A percentile compares a stretch with the other conserved stretches of the same genome.
Conservation (phyloP, 352 stramenopile species). For the Phytophthora lateralis region DNA sequence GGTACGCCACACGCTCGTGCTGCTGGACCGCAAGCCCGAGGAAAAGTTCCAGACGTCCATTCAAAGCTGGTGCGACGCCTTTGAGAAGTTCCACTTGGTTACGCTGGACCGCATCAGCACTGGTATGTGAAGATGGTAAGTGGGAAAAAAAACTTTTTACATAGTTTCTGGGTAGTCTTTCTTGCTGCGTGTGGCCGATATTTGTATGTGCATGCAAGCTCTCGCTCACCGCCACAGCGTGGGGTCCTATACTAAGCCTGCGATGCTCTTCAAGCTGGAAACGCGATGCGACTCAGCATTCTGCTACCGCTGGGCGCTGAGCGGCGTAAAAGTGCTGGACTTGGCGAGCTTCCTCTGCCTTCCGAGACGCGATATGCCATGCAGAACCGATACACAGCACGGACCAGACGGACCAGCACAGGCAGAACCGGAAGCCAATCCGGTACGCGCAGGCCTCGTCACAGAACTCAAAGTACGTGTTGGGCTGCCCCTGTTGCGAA, state of each 20-base stretch:
- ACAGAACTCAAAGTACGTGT: constrained; percentile 76
- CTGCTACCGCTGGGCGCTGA: constrained; percentile 29
- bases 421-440: constrained; percentile 79
- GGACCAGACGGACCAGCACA: constrained; percentile 84
- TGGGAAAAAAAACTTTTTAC: constrained; percentile 24
- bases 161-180: constrained; percentile 16
- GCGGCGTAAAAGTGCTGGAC: constrained; percentile 63
- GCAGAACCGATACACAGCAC: constrained; percentile 73
- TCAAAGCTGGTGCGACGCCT: constrained; percentile 61
- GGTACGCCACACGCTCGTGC: constrained; percentile 75
- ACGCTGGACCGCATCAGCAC: constrained; percentile 60
- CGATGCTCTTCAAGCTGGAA: constrained; percentile 7
- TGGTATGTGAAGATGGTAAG: constrained; percentile 37
- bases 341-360: constrained; percentile 59
- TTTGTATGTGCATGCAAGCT: constrained; percentile 26
- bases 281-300: constrained; percentile 27
- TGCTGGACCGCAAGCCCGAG: constrained; percentile 67
- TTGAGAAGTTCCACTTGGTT: constrained; percentile 79
- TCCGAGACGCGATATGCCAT: constrained; percentile 54
- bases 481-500: constrained; percentile 54
- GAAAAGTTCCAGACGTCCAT: constrained; percentile 77
- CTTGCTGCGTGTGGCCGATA: constrained; percentile 15
- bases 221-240: constrained; percentile 1
- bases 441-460: constrained; percentile 85
- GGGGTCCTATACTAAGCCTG: constrained; percentile 26